Evolutionary conservation across 345 rosid species (phyloP).

Genomic region (Acer campestre): DNA sequence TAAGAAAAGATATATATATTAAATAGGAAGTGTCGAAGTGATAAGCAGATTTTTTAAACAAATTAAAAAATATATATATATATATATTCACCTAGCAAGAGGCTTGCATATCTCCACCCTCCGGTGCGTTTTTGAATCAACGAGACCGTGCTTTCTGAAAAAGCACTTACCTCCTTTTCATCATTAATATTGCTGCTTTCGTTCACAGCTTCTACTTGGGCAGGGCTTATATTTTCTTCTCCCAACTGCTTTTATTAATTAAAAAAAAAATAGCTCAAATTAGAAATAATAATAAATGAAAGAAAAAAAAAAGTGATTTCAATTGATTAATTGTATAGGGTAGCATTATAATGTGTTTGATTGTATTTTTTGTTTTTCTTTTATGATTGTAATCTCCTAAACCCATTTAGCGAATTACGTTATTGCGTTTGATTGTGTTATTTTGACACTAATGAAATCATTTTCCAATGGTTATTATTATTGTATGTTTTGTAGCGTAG

Average conservation of each 20-base stretch:
- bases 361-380: too few relatives aligned
- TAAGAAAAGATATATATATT: too few relatives aligned
- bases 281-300: background rate
- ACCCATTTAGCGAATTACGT: too few relatives aligned
- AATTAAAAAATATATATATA: too few relatives aligned
- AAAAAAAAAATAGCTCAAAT: background rate
- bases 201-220: conserved; percentile 22
- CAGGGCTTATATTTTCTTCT: conserved; percentile 25
- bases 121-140: conserved; percentile 20
- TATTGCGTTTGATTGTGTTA: too few relatives aligned
- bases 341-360: background rate
- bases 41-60: too few relatives aligned
- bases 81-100: conserved; percentile 55
- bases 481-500: too few relatives aligned
- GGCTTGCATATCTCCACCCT: conserved; percentile 50
- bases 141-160: conserved; percentile 4
- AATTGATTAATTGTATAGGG: too few relatives aligned
- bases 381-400: too few relatives aligned
- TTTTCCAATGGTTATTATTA: too few relatives aligned
- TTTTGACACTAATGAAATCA: background rate
- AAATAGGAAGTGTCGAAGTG: too few relatives aligned
- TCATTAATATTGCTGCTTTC: conserved; percentile 31
- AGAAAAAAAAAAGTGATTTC: too few relatives aligned
- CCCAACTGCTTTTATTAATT: conserved; percentile 26
- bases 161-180: conserved; percentile 24